phyloP scores from a whole-genome alignment of 2,329 filamentous ascomycete genomes.

The Simplicillium aogashimaense region DNA sequence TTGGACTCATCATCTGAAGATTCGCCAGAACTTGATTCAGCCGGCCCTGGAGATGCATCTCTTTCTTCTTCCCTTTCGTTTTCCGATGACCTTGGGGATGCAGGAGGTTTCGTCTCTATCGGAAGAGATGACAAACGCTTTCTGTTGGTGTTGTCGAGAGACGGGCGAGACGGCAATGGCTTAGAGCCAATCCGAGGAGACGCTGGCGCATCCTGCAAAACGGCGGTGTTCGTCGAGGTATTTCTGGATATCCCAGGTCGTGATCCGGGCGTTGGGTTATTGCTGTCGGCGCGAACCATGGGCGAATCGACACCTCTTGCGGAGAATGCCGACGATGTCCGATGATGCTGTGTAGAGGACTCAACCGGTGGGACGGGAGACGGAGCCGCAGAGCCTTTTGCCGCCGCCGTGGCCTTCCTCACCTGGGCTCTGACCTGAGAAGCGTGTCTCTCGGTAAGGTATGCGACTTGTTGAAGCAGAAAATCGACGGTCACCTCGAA shows the following conservation, averaged over 20 bases:
- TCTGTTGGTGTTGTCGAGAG: slow-evolving; percentile 20
- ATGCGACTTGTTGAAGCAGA: slow-evolving; percentile 85
- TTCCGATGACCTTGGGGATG: slow-evolving; percentile 10
- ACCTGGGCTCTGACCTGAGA: slow-evolving; percentile 87
- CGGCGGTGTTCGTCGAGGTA: slow-evolving; percentile 34
- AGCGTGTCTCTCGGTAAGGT: slow-evolving; percentile 84
- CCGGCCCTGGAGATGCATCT: slow-evolving; percentile 22
- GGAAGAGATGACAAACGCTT: slow-evolving; percentile 35
- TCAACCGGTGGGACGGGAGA: slow-evolving; percentile 47
- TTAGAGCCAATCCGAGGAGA: slow-evolving; percentile 16
- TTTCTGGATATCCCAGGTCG: slow-evolving; percentile 35
- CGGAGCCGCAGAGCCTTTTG: slow-evolving; percentile 44
- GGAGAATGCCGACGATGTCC: slow-evolving; percentile 45
- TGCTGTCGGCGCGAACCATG: slow-evolving; percentile 35
- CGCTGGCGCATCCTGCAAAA: slow-evolving; percentile 25
- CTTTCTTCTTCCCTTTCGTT: slow-evolving; percentile 10
- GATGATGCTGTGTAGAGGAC: slow-evolving; percentile 19
- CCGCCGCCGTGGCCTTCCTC: slow-evolving; percentile 57
- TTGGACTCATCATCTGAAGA: slow-evolving; percentile 40
- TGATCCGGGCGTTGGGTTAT: slow-evolving; percentile 22
- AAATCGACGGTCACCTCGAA: slow-evolving; percentile 86
- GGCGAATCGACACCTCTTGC: slow-evolving; percentile 46
- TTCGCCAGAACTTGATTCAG: slow-evolving; percentile 24
- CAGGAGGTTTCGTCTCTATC: slow-evolving; percentile 11
- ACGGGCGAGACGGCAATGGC: slow-evolving; percentile 10